Base-by-base conservation (phyloP, 306 rosid genomes). In the Malus sylvestris region DNA sequence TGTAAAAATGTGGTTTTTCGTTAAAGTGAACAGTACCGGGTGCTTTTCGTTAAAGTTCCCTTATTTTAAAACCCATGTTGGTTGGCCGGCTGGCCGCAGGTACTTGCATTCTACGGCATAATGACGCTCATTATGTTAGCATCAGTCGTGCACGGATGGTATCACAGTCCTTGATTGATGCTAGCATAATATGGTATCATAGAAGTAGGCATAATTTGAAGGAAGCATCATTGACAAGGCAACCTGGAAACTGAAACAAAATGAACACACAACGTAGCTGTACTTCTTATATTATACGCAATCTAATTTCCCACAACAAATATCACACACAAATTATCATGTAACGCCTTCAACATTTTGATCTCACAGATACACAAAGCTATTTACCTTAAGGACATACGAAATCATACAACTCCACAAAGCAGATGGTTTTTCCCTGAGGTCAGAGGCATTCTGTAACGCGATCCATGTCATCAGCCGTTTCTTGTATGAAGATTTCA, bases 401-500 rank as follows among this genome's bases (percentile, higher is more conserved):
- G 38, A 62, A 29, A 16, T 32, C 58, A 25, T 6, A 55, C 33
- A 53, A 16, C 20, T 11, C 49, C 66, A 8, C 32, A 45, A 82
- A 33, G 51, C 49, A 59, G 51, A 73, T 65, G 63, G 55, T 23
- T 51, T 67, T 58, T 77, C 25, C 60, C 11, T 58, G 66, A 16
- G 46, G 51, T 88, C 71, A 85, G 29, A 49, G 51, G 60, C 75
- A 85, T 49, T 67, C 73, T 68, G 76, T 78, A 71, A 80, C 44
- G 40, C 74, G 67, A 76, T 75, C 72, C 32, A 30, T 76, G 68
- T 87, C 87, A 67, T 88, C 88, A 63, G 74, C 75, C 81, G 69
- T 23, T 78, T 90, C 85, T 75, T 66, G 72, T 20, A 89, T 25
- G 71, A 89, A 83, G 61, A 94, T 92, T 74, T 94, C 86, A 27